Evolutionary conservation across 768 basidiomycete species (phyloP), one percentile per base, ranked within the genome.

Genomic region (Lactarius indigo): DNA sequence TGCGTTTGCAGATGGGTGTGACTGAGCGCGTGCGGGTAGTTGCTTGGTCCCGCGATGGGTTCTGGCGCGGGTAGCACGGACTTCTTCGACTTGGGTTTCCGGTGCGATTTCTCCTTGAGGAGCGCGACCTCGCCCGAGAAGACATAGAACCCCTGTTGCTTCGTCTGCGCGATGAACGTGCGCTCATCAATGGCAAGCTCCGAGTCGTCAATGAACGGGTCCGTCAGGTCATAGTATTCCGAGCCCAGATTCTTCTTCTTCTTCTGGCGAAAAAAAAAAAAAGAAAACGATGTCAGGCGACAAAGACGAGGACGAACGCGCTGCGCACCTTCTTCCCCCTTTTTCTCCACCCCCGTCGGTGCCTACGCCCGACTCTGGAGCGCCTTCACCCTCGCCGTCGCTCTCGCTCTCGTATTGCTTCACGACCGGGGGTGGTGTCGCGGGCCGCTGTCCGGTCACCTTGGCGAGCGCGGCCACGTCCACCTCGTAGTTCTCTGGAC

Each of bases 191-290:
- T 79, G 30, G 86, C 88, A 64, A 96, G 81, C 74, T 98, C 96
- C 1, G 94, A 93, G 78, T 99, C 97, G 81, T 99, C 97, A 74
- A 99, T 97, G 79, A 98, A 98, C 0, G 93, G 91, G 78, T 99
- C 97, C 0, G 82, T 79, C 23, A 88, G 81, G 78, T 99, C 96
- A 81, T 99, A 99, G 73, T 94, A 92, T 74, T 91, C 92, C 26
- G 85, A 78, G 0, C 81, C 80, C 1, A 76, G 75, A 64, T 80
- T 84, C 73, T 86, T 87, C 75, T 76, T 73, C 73, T 82, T 68
- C 63, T 68, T 59, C 61, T 66, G 18, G 12, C 9, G 10, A 17
- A 13, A 23, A 3, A 18, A 13, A 9, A 5, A 17, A 55, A 15
- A 18, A 13, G 13, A 5, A 17, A 55, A 15, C 2, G 26, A 35